phyloP scores from a whole-genome alignment of 495 filamentous ascomycete species.

The Neurospora sp. region DNA sequence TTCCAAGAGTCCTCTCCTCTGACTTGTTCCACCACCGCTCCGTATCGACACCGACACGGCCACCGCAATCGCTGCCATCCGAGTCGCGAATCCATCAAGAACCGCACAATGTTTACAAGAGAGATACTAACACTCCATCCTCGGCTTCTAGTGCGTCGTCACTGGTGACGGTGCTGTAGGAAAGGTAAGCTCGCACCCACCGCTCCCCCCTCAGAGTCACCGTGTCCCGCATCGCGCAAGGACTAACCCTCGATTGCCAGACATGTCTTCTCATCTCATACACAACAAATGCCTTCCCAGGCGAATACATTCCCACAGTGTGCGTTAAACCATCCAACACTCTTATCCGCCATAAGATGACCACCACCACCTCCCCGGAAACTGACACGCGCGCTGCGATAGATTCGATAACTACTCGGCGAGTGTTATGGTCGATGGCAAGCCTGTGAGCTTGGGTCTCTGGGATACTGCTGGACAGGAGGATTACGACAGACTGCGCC shows the following conservation, averaged over 20 bases:
- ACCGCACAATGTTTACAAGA: background rate
- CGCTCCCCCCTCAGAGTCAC: too few relatives aligned
- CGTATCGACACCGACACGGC: background rate
- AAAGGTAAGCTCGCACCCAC: conserved; percentile 53
- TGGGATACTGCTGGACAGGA: conserved; percentile 99
- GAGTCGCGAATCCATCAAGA: conserved; percentile 1
- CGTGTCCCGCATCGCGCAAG: background rate
- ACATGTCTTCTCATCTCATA: conserved; percentile 99
- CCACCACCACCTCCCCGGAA: conserved; percentile 1
- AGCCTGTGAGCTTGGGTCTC: conserved; percentile 89
- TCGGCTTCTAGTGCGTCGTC: conserved; percentile 70
- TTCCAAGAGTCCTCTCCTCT: background rate
- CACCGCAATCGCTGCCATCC: conserved; percentile 7
- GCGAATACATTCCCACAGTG: conserved; percentile 99
- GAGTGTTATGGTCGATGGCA: conserved; percentile 95
- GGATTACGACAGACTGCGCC: conserved; percentile 92
- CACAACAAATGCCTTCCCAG: conserved; percentile 97
- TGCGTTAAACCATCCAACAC: conserved; percentile 39
- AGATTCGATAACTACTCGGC: conserved; percentile 99
- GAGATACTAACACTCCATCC: conserved; percentile 15
- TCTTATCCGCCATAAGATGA: conserved; percentile 50
- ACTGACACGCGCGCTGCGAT: conserved; percentile 19
- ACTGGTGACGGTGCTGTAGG: conserved; percentile 98
- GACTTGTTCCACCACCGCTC: background rate
- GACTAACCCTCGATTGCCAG: conserved; percentile 40